Evolutionary conservation across 2,329 filamentous ascomycete species (phyloP).

Genomic region (Aspergillus sp.): DNA sequence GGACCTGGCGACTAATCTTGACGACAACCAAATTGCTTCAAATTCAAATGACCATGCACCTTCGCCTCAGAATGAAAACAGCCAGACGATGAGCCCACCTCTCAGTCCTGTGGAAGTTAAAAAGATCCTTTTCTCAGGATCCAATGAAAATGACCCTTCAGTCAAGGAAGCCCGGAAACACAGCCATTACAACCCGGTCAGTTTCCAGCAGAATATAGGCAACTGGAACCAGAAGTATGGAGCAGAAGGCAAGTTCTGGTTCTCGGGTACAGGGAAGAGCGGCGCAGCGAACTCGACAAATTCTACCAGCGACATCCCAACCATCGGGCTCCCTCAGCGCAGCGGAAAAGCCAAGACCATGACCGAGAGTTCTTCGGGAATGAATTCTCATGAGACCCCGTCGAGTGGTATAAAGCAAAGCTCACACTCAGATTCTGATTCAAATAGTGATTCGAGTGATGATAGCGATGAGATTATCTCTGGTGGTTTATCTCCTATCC

Average conservation of each 20-base stretch:
- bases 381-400: constrained; percentile 4
- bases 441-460: constrained; percentile 21
- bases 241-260: constrained; percentile 43
- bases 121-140: constrained; percentile 40
- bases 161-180: constrained; percentile 19
- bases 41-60: constrained; percentile 3
- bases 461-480: constrained; percentile 21
- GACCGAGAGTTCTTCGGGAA: constrained; percentile 1
- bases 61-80: constrained; percentile 12
- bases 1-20: constrained; percentile 1
- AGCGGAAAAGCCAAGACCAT: constrained; percentile 6
- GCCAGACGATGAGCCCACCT: constrained; percentile 33
- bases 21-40: constrained; percentile 3
- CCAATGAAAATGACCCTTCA: constrained; percentile 5
- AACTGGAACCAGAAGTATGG: constrained; percentile 52
- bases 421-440: constrained; percentile 19
- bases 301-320: constrained; percentile 28
- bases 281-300: constrained; percentile 3
- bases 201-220: constrained; percentile 46
- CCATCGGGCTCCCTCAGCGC: constrained; percentile 31
- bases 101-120: constrained; percentile 37
- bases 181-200: constrained; percentile 49
- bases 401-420: constrained; percentile 6
- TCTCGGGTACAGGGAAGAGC: constrained; percentile 13
- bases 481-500: constrained; percentile 12